Conservation (phyloP, 768 basidiomycete species). For the Mrakia hoshinonis region DNA sequence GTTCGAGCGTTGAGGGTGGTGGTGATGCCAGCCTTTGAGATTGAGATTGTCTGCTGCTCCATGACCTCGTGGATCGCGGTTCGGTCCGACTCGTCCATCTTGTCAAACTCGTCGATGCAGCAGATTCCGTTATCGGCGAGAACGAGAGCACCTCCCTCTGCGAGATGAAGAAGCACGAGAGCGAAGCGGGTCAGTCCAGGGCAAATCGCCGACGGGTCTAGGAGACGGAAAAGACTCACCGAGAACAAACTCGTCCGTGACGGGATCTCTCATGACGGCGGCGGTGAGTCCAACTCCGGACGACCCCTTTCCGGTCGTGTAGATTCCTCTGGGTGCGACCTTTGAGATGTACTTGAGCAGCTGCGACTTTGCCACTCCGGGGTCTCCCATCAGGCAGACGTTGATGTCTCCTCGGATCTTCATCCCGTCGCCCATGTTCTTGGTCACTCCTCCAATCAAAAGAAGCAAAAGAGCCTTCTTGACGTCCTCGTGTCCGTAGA, state of each 20-base stretch:
- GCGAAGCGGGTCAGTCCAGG: background rate
- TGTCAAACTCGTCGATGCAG: constrained; percentile 99
- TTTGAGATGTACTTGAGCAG: constrained; percentile 96
- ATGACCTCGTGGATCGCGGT: constrained; percentile 99
- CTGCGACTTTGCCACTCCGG: constrained; percentile 97
- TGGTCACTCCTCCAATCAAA: constrained; percentile 91
- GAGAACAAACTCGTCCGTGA: constrained; percentile 98
- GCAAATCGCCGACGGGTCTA: background rate
- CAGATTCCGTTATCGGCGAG: constrained; percentile 98
- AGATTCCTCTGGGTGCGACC: constrained; percentile 92
- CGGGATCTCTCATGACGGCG: constrained; percentile 97
- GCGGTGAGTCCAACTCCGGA: constrained; percentile 98
- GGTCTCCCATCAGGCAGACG: constrained; percentile 97
- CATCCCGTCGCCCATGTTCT: constrained; percentile 93
- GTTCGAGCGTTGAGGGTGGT: constrained; percentile 96
- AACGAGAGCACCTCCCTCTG: constrained; percentile 99
- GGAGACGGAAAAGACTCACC: constrained; percentile 51
- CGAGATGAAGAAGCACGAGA: background rate
- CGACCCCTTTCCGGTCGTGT: constrained; percentile 96
- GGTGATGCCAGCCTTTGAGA: constrained; percentile 97
- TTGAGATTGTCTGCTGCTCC: constrained; percentile 99
- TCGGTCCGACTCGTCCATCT: constrained; percentile 96
- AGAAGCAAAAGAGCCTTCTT: constrained; percentile 90
- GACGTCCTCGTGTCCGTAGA: constrained; percentile 93
- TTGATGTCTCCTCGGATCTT: constrained; percentile 98